A percentile compares a stretch with the other conserved stretches of the same genome.
These are phyloP conservation scores for Lasiodiplodia sp. DNA, from an alignment of 2,329 filamentous ascomycete species.

Conservation along the genomic window DNA sequence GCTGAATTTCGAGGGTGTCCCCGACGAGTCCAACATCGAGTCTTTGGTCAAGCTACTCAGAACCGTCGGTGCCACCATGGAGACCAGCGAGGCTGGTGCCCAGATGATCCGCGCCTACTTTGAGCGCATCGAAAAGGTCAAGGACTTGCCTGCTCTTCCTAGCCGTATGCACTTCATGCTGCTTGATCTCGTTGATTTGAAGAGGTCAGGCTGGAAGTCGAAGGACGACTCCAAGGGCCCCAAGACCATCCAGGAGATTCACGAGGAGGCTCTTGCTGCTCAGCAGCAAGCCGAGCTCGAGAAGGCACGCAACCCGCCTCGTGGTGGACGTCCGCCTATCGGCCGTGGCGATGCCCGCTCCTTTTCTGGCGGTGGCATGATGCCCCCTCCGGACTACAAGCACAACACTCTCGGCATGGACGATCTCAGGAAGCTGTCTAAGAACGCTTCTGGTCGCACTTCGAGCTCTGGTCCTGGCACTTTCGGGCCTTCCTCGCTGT, in stretches of 20 bases:
- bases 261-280: constrained; percentile 79
- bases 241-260: constrained; percentile 94
- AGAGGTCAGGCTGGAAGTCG: constrained; percentile 77
- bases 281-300: constrained; percentile 81
- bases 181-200: constrained; percentile 89
- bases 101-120: constrained; percentile 95
- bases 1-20: constrained; percentile 90
- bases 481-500: constrained; percentile 86
- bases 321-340: constrained; percentile 71
- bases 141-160: constrained; percentile 75
- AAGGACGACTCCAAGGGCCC: constrained; percentile 94
- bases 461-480: constrained; percentile 63
- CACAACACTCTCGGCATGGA: constrained; percentile 89
- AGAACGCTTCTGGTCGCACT: constrained; percentile 64
- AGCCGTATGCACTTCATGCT: constrained; percentile 97
- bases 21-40: constrained; percentile 96
- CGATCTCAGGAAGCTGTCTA: constrained; percentile 81
- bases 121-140: constrained; percentile 80
- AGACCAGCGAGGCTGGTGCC: constrained; percentile 78
- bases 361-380: constrained; percentile 75
- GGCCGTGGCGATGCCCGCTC: constrained; percentile 88
- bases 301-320: constrained; percentile 64
- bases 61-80: constrained; percentile 89
- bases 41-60: constrained; percentile 90
- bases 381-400: constrained; percentile 72